Percentiles rank a stretch among this genome's conserved stretches.
Evolutionary conservation across 768 basidiomycete genomes (phyloP).

Genomic region (Termitomyces sp.): DNA sequence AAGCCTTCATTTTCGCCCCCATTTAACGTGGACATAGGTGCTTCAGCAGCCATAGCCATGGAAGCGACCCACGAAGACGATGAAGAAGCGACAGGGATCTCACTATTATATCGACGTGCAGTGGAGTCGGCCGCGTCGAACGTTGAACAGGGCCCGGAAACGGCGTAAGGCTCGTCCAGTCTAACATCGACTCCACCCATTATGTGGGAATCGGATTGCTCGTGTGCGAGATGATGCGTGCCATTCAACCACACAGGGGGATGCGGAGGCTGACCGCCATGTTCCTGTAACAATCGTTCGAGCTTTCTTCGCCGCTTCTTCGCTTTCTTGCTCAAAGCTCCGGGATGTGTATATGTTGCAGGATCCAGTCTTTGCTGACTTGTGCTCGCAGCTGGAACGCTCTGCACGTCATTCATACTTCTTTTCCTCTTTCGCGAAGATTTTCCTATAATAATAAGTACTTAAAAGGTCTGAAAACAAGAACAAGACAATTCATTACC

Average conservation of each 20-base stretch:
- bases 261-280: slow-evolving; percentile 15
- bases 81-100: slow-evolving; percentile 5
- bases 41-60: slow-evolving; percentile 32
- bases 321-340: slow-evolving; percentile 29
- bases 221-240: slow-evolving; percentile 1
- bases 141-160: slow-evolving; percentile 10
- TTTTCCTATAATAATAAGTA: background rate
- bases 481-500: slow-evolving; percentile 1
- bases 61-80: slow-evolving; percentile 35
- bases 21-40: slow-evolving; percentile 10
- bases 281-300: slow-evolving; percentile 27
- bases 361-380: slow-evolving; percentile 7
- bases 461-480: background rate
- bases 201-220: background rate
- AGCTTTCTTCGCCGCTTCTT: slow-evolving; percentile 34
- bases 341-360: background rate
- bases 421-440: slow-evolving; percentile 13
- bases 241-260: slow-evolving; percentile 7
- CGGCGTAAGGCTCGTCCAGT: background rate
- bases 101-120: slow-evolving; percentile 9
- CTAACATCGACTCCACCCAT: background rate
- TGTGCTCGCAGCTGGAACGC: slow-evolving; percentile 2
- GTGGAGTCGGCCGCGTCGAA: slow-evolving; percentile 1
- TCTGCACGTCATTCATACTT: background rate
- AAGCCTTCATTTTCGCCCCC: background rate